Evolutionary conservation across 306 rosid genomes (phyloP).

Genomic region (Bauhinia variegata): DNA sequence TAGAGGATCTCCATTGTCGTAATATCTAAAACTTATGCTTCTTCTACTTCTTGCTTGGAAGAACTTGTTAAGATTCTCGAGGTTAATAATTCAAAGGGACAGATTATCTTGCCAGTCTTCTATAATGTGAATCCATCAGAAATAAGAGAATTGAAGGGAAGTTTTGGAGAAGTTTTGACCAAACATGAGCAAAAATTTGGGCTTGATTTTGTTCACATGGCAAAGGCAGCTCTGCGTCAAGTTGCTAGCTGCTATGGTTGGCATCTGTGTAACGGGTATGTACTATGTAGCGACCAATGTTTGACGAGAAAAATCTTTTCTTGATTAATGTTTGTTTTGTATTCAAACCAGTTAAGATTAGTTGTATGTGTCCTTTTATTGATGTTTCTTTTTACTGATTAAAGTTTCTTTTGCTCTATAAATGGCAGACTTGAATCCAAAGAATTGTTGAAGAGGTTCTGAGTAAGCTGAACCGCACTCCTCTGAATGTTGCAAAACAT

Average conservation of each 20-base stretch:
- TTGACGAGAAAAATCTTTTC: too few species aligned
- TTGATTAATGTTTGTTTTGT: too few species aligned
- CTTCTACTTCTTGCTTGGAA: neutral
- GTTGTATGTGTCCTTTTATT: too few species aligned
- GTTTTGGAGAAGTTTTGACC: neutral
- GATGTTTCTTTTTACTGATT: too few species aligned
- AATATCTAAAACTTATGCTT: neutral
- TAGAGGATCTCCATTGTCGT: neutral
- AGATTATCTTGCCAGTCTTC: neutral
- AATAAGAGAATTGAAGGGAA: neutral
- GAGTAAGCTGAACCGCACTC: constrained; percentile 13
- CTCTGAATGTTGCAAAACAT: constrained; percentile 11
- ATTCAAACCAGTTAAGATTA: too few species aligned
- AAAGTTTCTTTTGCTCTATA: too few species aligned
- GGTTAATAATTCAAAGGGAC: neutral
- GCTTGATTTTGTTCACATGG: neutral
- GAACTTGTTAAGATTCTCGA: neutral
- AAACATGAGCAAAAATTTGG: neutral
- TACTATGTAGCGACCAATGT: too few species aligned
- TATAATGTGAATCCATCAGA: neutral
- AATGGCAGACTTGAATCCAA: constrained; percentile 25
- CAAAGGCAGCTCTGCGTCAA: neutral
- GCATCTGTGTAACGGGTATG: neutral
- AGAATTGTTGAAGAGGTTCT: constrained; percentile 26
- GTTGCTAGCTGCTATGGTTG: neutral